Evolutionary conservation across 2,329 filamentous ascomycete species (phyloP).

Genomic region (Aspergillus fumigatus): DNA sequence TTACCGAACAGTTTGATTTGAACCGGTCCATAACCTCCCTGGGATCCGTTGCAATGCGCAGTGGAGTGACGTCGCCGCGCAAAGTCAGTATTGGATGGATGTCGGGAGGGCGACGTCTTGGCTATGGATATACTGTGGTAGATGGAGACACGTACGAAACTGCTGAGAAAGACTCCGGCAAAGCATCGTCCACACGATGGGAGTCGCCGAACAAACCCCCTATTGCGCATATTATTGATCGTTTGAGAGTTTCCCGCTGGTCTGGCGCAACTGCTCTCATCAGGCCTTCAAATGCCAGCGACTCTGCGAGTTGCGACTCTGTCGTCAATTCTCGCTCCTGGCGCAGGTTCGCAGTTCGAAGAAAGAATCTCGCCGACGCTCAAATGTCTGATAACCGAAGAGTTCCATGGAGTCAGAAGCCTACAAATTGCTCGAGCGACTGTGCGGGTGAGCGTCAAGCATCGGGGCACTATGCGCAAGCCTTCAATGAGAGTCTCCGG

Average conservation of each 20-base stretch:
- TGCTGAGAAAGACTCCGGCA: neutral
- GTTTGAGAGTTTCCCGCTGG: slow-evolving; percentile 10
- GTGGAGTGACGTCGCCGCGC: slow-evolving; percentile 17
- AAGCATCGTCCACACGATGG: slow-evolving; percentile 1
- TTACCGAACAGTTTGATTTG: slow-evolving; percentile 29
- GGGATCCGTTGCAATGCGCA: neutral
- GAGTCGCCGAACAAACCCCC: slow-evolving; percentile 3
- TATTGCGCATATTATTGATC: slow-evolving; percentile 12
- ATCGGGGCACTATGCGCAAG: neutral
- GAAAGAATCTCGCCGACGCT: slow-evolving; percentile 4
- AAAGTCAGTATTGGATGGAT: slow-evolving; percentile 41
- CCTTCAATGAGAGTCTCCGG: slow-evolving; percentile 1
- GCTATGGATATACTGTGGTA: slow-evolving; percentile 38
- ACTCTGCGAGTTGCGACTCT: slow-evolving; percentile 7
- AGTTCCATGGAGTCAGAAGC: slow-evolving; percentile 14
- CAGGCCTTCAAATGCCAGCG: slow-evolving; percentile 8
- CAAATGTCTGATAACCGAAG: neutral
- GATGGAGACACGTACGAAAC: slow-evolving; percentile 12
- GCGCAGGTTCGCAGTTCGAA: slow-evolving; percentile 13
- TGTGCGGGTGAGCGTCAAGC: slow-evolving; percentile 2
- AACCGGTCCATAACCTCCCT: slow-evolving; percentile 6
- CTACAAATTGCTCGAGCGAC: slow-evolving; percentile 9
- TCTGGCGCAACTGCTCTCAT: slow-evolving; percentile 7
- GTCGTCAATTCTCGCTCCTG: slow-evolving; percentile 14
- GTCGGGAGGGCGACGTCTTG: slow-evolving; percentile 36